Evolutionary conservation across 2,329 filamentous ascomycete species (phyloP), one percentile per base, ranked within the genome.

Genomic region (Alternaria atra): DNA sequence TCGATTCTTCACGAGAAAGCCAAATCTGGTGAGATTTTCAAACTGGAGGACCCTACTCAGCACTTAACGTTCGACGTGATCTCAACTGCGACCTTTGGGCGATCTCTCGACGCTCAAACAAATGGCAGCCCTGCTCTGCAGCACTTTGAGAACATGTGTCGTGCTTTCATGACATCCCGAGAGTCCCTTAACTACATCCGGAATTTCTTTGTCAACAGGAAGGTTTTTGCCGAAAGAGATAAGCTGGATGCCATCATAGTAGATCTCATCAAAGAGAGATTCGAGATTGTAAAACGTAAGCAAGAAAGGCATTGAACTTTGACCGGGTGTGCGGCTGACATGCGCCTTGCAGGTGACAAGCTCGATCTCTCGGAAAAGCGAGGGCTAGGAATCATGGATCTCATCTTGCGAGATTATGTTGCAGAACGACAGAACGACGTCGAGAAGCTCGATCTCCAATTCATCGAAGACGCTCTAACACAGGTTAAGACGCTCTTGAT

Each of bases 401-500:
- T 75, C 6, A 65, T 75, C 2, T 50, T 77, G 15, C 68, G 73
- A 65, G 69, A 78, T 63, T 62, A 73, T 59, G 32, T 73, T 20
- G 37, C 66, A 60, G 60, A 70, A 52, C 58, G 34, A 44, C 68
- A 61, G 13, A 59, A 9, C 48, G 61, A 48, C 61, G 73, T 39
- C 37, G 48, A 47, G 30, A 54, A 53, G 8, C 66, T 70, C 20
- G 78, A 81, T 52, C 57, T 70, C 1, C 67, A 72, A 5, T 81
- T 82, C 64, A 68, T 78, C 25, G 53, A 71, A 30, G 71, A 73
- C 12, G 77, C 77, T 2, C 68, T 80, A 37, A 76, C 78, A 1
- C 71, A 76, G 8, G 65, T 77, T 54, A 81, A 80, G 63, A 77
- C 77, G 2, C 77, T 83, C 57, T 66, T 83, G 20, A 77, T 82